Evolutionary conservation across 2,329 filamentous ascomycete species (phyloP).

Genomic region (Fusarium miscanthi): DNA sequence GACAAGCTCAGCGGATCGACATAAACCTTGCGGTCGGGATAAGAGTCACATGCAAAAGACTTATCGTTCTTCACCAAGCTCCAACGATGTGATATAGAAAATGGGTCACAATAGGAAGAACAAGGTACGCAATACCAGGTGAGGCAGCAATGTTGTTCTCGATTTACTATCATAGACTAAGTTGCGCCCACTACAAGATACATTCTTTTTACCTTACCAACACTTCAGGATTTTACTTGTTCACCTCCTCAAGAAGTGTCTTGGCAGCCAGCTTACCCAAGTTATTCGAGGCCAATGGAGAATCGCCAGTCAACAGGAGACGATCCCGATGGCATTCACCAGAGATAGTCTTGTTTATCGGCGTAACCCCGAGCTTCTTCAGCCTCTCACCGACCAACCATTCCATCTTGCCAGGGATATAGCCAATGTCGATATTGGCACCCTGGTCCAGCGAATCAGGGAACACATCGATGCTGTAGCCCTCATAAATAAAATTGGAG

Average conservation of each 20-base stretch:
- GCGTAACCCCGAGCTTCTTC: neutral
- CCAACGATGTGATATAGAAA: fast-evolving
- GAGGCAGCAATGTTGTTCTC: neutral
- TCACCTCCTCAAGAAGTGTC: neutral
- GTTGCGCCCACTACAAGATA: fast-evolving
- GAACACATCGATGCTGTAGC: neutral
- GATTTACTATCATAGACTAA: neutral
- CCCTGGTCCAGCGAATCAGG: neutral
- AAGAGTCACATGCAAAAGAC: neutral
- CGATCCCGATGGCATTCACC: neutral
- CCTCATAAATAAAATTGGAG: neutral
- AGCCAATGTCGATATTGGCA: neutral
- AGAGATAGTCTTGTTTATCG: neutral
- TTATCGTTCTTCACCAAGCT: fast-evolving
- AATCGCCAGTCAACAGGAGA: neutral
- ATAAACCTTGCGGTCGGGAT: too few species aligned
- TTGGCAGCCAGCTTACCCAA: neutral
- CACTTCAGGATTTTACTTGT: fast-evolving
- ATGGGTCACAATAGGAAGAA: too few species aligned
- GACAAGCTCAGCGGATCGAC: neutral
- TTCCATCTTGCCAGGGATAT: conserved; percentile 9
- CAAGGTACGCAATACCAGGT: fast-evolving
- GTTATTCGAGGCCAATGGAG: neutral
- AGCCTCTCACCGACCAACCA: neutral
- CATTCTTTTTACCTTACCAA: fast-evolving